A percentile compares a stretch with the other conserved stretches of the same genome.
Conservation (phyloP, 108 stramenopile species). For the Nitzschia inconspicua region DNA sequence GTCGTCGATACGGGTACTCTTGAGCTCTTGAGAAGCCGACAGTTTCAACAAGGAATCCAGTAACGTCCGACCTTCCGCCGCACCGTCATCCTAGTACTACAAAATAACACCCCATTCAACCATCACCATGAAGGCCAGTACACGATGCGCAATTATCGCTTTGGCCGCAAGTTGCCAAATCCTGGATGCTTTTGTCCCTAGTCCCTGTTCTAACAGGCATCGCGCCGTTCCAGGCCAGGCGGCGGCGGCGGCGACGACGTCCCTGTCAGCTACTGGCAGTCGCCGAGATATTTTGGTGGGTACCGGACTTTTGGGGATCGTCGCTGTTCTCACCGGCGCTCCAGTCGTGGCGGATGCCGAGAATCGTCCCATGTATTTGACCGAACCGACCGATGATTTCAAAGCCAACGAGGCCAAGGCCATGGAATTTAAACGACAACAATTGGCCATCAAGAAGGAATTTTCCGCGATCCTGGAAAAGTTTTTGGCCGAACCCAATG, state of each 20-base stretch:
- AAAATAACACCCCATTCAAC: no score
- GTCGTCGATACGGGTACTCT: no score
- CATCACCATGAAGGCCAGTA: no score
- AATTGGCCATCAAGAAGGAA: conserved; percentile 55
- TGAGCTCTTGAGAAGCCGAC: no score
- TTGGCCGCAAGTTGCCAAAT: no score
- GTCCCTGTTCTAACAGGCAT: no score
- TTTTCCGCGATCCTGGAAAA: conserved; percentile 54
- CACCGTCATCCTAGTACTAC: no score
- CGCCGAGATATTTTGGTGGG: conserved; percentile 17
- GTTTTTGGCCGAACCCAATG: conserved; percentile 45
- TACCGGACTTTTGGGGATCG: conserved; percentile 7
- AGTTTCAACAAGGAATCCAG: no score
- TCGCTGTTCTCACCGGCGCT: not conserved
- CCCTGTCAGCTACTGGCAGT: conserved; percentile 3
- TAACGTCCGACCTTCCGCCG: no score
- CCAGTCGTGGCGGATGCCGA: conserved; percentile 19
- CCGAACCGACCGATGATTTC: conserved; percentile 86
- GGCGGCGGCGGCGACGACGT: not conserved
- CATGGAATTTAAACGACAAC: conserved; percentile 68
- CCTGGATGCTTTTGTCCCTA: no score
- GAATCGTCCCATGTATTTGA: conserved; percentile 57
- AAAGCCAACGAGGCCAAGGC: conserved; percentile 78
- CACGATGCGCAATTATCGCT: no score
- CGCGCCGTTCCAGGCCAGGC: no score